These are phyloP conservation scores for Sideroxylon spinosum DNA, from an alignment of 179 eudicot species.

Conservation along the genomic window DNA sequence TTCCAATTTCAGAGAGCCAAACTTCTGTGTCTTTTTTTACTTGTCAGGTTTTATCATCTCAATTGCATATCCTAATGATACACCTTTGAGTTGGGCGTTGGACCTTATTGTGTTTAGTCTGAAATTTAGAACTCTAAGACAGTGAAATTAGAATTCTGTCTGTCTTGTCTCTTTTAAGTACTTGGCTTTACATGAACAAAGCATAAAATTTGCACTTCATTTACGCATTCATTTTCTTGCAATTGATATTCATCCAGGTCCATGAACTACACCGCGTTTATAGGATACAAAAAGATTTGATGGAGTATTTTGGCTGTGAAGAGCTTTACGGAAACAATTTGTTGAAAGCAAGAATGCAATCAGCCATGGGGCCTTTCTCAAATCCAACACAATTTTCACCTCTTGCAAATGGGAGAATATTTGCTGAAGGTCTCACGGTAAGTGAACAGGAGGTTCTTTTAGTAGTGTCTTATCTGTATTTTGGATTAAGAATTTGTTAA, in stretches of 20 bases:
- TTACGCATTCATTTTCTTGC: neutral
- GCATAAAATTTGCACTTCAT: neutral
- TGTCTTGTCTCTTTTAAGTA: neutral
- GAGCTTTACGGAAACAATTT: conserved; percentile 25
- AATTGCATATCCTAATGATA: neutral
- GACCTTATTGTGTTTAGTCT: neutral
- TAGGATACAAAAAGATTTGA: conserved; percentile 36
- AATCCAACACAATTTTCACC: conserved; percentile 3
- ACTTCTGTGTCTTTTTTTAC: neutral
- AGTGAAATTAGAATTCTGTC: too few species aligned
- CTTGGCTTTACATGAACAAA: neutral
- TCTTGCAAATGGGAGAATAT: conserved; percentile 17
- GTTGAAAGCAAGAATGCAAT: conserved; percentile 16
- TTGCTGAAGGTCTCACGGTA: conserved; percentile 18
- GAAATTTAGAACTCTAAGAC: too few species aligned
- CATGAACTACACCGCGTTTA: conserved; percentile 57
- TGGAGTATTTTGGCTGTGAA: conserved; percentile 32
- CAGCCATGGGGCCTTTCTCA: conserved; percentile 16
- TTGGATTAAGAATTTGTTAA: neutral
- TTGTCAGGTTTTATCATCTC: neutral
- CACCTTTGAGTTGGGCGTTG: neutral
- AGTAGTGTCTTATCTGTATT: too few species aligned
- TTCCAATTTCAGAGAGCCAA: neutral
- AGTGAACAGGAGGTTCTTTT: neutral
- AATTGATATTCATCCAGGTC: conserved; percentile 36